phyloP scores from a whole-genome alignment of 2,329 filamentous ascomycete genomes.

The Pestalotiopsis sp. region DNA sequence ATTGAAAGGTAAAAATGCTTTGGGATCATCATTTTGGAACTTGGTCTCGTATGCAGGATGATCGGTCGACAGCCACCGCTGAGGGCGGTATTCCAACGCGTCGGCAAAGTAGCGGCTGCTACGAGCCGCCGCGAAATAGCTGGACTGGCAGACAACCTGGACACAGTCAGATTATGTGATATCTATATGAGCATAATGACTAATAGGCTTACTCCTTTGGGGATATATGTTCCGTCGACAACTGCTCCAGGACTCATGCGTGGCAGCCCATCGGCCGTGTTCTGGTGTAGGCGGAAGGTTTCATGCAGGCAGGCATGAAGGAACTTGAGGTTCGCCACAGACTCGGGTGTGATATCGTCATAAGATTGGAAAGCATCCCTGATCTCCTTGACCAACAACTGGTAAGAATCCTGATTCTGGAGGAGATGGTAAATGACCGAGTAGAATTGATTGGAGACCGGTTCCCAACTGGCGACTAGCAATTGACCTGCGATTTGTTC shows the following conservation, averaged over 20 bases:
- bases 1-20: conserved; percentile 16
- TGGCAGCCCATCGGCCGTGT: conserved; percentile 24
- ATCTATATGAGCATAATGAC: neutral
- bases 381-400: conserved; percentile 32
- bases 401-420: conserved; percentile 24
- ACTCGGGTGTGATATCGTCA: conserved; percentile 27
- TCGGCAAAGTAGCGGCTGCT: conserved; percentile 12
- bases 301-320: conserved; percentile 37
- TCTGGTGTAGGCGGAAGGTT: conserved; percentile 33
- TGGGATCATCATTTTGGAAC: conserved; percentile 11
- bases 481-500: conserved; percentile 20
- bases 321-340: conserved; percentile 30
- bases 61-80: conserved; percentile 14
- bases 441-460: conserved; percentile 17
- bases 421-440: conserved; percentile 21
- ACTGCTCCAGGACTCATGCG: conserved; percentile 21
- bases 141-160: neutral
- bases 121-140: conserved; percentile 5
- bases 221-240: conserved; percentile 23
- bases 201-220: conserved; percentile 21
- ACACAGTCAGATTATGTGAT: neutral
- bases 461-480: conserved; percentile 19
- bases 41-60: conserved; percentile 13
- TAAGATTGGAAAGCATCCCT: conserved; percentile 29
- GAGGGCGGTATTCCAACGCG: conserved; percentile 14